Base-by-base conservation (phyloP, 148 eudicot species). In the Dysphania ambrosioides region DNA sequence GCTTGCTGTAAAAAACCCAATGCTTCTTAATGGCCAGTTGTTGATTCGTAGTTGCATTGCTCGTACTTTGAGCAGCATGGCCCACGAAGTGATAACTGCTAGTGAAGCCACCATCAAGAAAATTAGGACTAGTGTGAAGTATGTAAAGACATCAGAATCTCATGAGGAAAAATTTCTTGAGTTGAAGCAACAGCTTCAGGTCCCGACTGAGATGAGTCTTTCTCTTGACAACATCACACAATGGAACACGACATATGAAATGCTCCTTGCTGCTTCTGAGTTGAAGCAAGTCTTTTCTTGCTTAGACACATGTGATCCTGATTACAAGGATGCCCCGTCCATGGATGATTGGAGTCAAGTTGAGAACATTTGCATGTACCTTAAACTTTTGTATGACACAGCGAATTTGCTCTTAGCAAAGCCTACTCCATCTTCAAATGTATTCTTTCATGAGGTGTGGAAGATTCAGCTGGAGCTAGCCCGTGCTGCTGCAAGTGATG, bases 201-300 rank as follows among this genome's bases (percentile, higher is more conserved):
- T 93, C 2, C 91, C 97, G 0, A 85, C 87, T 73, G 77, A 84
- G 29, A 89, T 84, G 80, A 68, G 26, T 27, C 85, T 93, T 30
- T 73, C 78, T 24, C 85, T 93, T 23, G 98, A 93, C 74, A 89
- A 91, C 63, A 70, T 66, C 42, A 84, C 88, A 11, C 77, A 77
- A 21, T 93, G 98, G 98, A 82, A 91, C 85, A 91, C 97, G 0
- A 91, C 98, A 21, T 93, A 91, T 23, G 92, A 93, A 59, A 93
- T 93, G 98, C 78, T 93, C 53, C 68, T 85, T 76, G 92, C 97
- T 64, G 97, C 98, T 27, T 81, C 89, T 1, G 98, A 91, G 74
- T 75, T 89, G 65, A 91, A 85, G 81, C 92, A 91, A 72, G 92
- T 91, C 16, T 93, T 93, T 71, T 79, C 88, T 16, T 91, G 97